Evolutionary conservation across 2,329 filamentous ascomycete genomes (phyloP), one percentile per base, ranked within the genome.

Genomic region (Podosphaera fusca): DNA sequence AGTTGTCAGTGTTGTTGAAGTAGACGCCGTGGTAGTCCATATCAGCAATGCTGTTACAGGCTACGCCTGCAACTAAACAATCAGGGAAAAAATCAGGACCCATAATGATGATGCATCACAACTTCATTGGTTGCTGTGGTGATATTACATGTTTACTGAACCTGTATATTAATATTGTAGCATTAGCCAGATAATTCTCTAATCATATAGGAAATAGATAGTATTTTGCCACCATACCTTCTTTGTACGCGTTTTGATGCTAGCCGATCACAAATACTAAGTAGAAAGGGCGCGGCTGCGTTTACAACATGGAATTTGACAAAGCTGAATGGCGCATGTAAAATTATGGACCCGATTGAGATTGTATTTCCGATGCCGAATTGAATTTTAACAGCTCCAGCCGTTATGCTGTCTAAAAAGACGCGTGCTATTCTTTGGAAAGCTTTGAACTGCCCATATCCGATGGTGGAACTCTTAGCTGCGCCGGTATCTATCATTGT

Each of bases 401-500:
- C 42, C n/a, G 54, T 45, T 29, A 30, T 31, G 5, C 14, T 46
- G 14, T 45, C 42, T 8, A 55, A n/a, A n/a, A 45, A 8, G 36
- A 35, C 31, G 14, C 33, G 6, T 10, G 51, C 40, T 14, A 46
- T 55, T 35, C 31, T 45, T 9, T 55, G n/a, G 33, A 55, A 47
- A 7, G 29, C 54, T 34, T 30, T 12, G 21, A 38, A 55, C 21
- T 55, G 54, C 21, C 34, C 29, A n/a, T 45, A 46, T 46, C 54
- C 12, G 10, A 31, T 21, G 9, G 54, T 55, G 8, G 54, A 55
- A 7, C 29, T 45, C 34, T 14, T 55, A 3, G 54, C 38, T 6
- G 38, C 54, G 7, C 54, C 54, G 2, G 42, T 45, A 55, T 55
- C 54, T 2, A 55, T 55, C 31, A 55, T 55, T 31, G 46, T 55